Conservation (phyloP, 306 rosid species). For the Cicer bijugum region DNA sequence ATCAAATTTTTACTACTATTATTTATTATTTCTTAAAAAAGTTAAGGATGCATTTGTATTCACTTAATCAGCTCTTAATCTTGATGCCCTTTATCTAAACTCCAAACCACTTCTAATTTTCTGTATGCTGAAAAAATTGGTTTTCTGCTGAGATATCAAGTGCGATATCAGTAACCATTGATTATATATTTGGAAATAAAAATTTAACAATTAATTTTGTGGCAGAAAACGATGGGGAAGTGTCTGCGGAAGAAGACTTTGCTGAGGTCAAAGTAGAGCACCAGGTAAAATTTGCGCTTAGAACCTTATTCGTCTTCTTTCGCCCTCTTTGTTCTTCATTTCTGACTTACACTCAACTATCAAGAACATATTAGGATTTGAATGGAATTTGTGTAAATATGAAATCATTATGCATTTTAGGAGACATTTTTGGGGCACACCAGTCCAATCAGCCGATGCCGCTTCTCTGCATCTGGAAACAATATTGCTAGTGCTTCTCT, state of each 20-base stretch:
- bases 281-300: constrained; percentile 63
- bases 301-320: not conserved
- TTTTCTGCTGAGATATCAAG: constrained; percentile 16
- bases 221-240: constrained; percentile 69
- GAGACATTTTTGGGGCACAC: constrained; percentile 98
- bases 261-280: constrained; percentile 85
- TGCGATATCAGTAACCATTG: constrained; percentile 29
- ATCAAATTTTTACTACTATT: not conserved
- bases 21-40: not conserved
- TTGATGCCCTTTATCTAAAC: constrained; percentile 18
- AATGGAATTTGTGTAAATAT: constrained; percentile 48
- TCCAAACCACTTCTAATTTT: constrained; percentile 27
- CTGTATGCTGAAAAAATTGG: constrained; percentile 24
- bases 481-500: constrained; percentile 96
- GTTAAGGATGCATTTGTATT: constrained; percentile 9
- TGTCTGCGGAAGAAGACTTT: constrained; percentile 69
- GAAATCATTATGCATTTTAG: constrained; percentile 56
- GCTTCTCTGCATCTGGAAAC: constrained; percentile 91
- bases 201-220: constrained; percentile 36
- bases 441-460: constrained; percentile 87
- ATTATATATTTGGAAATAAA: constrained; percentile 36
- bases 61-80: constrained; percentile 11
- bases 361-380: constrained; percentile 39
- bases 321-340: not conserved
- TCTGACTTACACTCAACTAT: constrained; percentile 2